These are phyloP conservation scores for Dendrobium catenatum DNA, from an alignment of 106 monocot genomes.

Conservation along the genomic window DNA sequence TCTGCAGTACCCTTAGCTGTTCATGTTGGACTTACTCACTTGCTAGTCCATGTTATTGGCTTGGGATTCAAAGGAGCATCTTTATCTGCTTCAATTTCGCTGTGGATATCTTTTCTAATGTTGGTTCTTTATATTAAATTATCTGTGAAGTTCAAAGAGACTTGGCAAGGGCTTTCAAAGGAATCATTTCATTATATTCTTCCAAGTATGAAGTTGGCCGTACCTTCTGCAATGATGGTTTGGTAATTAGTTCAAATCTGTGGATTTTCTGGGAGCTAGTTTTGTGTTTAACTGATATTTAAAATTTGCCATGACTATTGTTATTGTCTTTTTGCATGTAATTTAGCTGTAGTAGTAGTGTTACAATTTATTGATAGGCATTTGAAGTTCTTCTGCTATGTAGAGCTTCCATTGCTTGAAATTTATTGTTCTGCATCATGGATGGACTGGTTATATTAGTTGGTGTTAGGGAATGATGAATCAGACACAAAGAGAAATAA, in stretches of 20 bases:
- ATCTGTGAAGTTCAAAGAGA: constrained; percentile 40
- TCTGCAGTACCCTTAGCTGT: constrained; percentile 37
- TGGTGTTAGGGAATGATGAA: too few relatives aligned
- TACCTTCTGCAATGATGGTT: constrained; percentile 80
- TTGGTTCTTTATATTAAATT: constrained; percentile 37
- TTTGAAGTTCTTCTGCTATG: too few relatives aligned
- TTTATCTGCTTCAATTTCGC: constrained; percentile 32
- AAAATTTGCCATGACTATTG: not conserved
- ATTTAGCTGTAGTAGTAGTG: too few relatives aligned
- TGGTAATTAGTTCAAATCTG: constrained; percentile 34
- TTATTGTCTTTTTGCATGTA: too few relatives aligned
- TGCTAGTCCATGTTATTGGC: constrained; percentile 43
- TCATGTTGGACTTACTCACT: constrained; percentile 47
- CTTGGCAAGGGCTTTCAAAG: constrained; percentile 55
- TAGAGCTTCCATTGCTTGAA: too few relatives aligned
- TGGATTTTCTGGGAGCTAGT: not conserved
- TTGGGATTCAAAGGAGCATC: constrained; percentile 50
- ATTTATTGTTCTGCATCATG: too few relatives aligned
- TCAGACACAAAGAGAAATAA: too few relatives aligned
- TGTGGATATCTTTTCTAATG: constrained; percentile 62
- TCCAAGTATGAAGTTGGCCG: constrained; percentile 49
- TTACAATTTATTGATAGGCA: too few relatives aligned
- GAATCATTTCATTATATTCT: constrained; percentile 45
- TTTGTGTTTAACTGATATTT: not conserved
- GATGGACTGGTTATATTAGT: too few relatives aligned